A percentile compares a stretch with the other conserved stretches of the same genome.
Evolutionary conservation across 768 basidiomycete species (phyloP).

Genomic region (Hypholoma fasciculare): DNA sequence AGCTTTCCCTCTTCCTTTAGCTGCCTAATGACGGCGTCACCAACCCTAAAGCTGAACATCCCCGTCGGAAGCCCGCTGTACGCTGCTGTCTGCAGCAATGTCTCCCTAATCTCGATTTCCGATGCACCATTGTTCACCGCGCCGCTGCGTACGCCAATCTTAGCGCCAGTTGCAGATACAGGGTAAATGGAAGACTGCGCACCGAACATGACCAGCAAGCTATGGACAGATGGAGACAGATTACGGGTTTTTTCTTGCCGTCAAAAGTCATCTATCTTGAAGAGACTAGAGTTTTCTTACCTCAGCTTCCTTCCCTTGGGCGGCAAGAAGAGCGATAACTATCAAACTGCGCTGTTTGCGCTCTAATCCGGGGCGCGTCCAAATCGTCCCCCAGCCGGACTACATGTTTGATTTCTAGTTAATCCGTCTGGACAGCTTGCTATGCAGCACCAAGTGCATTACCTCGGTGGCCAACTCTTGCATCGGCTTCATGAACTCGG

Average conservation of each 20-base stretch:
- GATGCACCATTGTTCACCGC: conserved; percentile 44
- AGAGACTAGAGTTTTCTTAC: background rate
- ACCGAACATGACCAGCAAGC: conserved; percentile 39
- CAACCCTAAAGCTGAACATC: conserved; percentile 41
- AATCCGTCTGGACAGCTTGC: background rate
- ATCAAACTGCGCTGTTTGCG: background rate
- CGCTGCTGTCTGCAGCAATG: conserved; percentile 39
- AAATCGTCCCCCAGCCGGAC: background rate
- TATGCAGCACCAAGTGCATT: background rate
- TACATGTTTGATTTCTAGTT: background rate
- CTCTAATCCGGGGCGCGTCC: background rate
- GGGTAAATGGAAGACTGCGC: background rate
- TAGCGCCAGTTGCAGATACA: background rate
- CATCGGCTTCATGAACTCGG: conserved; percentile 49
- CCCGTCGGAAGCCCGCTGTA: conserved; percentile 46
- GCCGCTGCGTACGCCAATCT: conserved; percentile 26
- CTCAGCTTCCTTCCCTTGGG: background rate
- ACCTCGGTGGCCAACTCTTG: conserved; percentile 45
- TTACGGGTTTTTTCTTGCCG: no score
- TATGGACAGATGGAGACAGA: conserved; percentile 6
- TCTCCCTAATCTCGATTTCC: conserved; percentile 44
- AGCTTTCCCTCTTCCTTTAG: conserved; percentile 35
- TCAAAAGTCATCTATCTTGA: background rate
- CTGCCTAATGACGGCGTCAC: conserved; percentile 36
- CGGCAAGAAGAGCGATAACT: background rate